Conservation (phyloP, 2,329 filamentous ascomycete genomes). For the Trichoderma atrobrunneum region DNA sequence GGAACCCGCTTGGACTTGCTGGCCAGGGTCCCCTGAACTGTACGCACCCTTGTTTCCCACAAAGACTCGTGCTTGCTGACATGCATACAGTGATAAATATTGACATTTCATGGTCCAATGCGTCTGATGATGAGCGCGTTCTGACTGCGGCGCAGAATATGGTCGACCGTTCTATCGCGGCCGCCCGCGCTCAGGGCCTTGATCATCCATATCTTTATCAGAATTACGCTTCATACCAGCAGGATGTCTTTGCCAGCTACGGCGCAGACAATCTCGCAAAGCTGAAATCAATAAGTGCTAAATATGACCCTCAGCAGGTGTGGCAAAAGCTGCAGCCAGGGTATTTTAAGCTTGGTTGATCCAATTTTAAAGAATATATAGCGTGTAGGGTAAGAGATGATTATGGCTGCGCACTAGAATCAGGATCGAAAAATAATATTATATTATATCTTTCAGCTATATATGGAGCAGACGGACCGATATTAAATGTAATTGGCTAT, state of each 20-base stretch:
- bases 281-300: slow-evolving; percentile 31
- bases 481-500: background rate
- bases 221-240: slow-evolving; percentile 44
- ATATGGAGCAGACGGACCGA: background rate
- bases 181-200: slow-evolving; percentile 32
- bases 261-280: slow-evolving; percentile 37
- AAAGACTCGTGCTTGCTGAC: background rate
- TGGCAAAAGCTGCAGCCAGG: slow-evolving; percentile 39
- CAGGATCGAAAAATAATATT: background rate
- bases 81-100: slow-evolving; percentile 25
- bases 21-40: slow-evolving; percentile 28
- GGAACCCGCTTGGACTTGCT: slow-evolving; percentile 33
- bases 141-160: slow-evolving; percentile 28
- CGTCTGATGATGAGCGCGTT: slow-evolving; percentile 35
- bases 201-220: slow-evolving; percentile 37
- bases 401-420: background rate
- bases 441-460: background rate
- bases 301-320: slow-evolving; percentile 38
- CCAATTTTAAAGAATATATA: background rate
- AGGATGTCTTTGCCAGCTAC: slow-evolving; percentile 42
- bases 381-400: background rate
- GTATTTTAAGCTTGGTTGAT: slow-evolving; percentile 37
- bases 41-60: background rate
- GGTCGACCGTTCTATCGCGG: slow-evolving; percentile 27
- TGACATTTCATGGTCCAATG: slow-evolving; percentile 28